phyloP scores from a whole-genome alignment of 106 monocot genomes.

The Dioscorea alata region DNA sequence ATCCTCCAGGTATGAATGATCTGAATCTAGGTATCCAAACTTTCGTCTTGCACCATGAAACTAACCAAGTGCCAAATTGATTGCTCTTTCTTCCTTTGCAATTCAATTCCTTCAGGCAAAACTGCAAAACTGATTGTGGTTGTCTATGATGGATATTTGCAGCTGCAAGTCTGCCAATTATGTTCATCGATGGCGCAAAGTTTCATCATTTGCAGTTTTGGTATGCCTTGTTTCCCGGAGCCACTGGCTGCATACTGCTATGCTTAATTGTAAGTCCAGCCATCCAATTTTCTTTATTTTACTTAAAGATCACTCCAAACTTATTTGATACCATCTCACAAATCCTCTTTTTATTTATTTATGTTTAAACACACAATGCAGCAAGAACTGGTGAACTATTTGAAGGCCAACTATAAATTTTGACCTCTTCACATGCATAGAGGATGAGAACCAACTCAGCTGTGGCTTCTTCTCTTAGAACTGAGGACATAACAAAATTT shows the following conservation, averaged over 20 bases:
- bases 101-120: not conserved
- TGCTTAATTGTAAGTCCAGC: conserved; percentile 69
- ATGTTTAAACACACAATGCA: conserved; percentile 19
- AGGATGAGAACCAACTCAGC: too few relatives aligned
- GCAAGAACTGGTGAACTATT: conserved; percentile 69
- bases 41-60: too few relatives aligned
- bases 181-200: conserved; percentile 92
- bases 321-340: not conserved
- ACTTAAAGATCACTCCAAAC: not conserved
- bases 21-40: too few relatives aligned
- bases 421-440: conserved; percentile 12
- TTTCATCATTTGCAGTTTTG: conserved; percentile 67
- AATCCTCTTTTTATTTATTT: not conserved
- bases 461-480: too few relatives aligned
- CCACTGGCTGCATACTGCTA: conserved; percentile 61
- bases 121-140: not conserved
- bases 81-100: not conserved
- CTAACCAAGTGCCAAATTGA: too few relatives aligned
- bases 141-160: conserved; percentile 8
- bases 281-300: not conserved
- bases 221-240: conserved; percentile 89
- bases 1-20: conserved; percentile 71
- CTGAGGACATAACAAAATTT: too few relatives aligned
- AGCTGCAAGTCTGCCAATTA: conserved; percentile 87
- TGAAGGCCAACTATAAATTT: conserved; percentile 74